These are phyloP conservation scores for Fraxinus pennsylvanica DNA, from an alignment of 257 asterid species.

Conservation along the genomic window DNA sequence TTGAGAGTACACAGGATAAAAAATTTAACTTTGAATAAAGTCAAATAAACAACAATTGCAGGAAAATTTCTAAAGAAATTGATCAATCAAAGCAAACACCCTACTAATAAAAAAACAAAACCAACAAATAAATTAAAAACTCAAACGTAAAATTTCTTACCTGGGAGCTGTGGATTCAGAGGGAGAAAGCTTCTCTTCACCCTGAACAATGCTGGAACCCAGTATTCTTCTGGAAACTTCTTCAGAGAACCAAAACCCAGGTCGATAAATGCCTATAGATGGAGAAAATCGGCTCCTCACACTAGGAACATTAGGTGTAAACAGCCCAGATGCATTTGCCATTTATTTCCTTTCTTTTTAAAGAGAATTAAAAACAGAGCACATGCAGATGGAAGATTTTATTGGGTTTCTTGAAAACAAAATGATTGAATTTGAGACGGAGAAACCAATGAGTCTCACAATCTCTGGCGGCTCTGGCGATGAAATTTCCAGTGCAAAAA, in stretches of 20 bases:
- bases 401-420: constrained; percentile 10
- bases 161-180: constrained; percentile 60
- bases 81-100: neutral
- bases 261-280: constrained; percentile 50
- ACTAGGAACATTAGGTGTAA: constrained; percentile 48
- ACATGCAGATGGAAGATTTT: neutral
- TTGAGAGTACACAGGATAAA: neutral
- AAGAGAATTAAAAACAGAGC: neutral
- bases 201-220: constrained; percentile 61
- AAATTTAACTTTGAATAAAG: neutral
- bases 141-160: constrained; percentile 26
- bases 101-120: constrained; percentile 11
- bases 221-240: constrained; percentile 39
- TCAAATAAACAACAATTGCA: constrained; percentile 2
- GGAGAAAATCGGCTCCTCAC: constrained; percentile 45
- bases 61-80: constrained; percentile 4
- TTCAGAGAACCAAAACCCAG: constrained; percentile 50
- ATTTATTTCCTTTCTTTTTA: constrained; percentile 29
- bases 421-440: constrained; percentile 32
- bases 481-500: constrained; percentile 9
- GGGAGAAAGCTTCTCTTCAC: constrained; percentile 59
- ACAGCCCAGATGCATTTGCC: constrained; percentile 71
- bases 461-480: constrained; percentile 33
- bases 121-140: constrained; percentile 10
- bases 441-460: constrained; percentile 30